Evolutionary conservation across 2,329 filamentous ascomycete species (phyloP).

Genomic region (Talaromyces sp.): DNA sequence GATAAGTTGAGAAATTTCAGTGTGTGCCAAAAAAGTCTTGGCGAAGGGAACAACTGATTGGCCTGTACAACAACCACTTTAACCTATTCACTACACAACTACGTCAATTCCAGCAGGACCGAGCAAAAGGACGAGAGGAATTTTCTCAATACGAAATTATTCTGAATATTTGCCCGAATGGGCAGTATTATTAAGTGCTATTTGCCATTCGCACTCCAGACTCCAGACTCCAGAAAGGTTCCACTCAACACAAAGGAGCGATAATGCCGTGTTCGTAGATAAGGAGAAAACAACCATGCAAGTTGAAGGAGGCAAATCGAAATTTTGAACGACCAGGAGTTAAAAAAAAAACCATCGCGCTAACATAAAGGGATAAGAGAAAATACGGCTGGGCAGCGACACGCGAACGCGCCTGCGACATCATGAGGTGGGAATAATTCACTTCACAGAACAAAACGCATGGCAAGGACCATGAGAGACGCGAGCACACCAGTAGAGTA

Average conservation of each 20-base stretch:
- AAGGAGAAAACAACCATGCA: conserved; percentile 19
- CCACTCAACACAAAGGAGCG: conserved; percentile 20
- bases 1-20: conserved; percentile 46
- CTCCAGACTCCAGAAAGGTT: conserved; percentile 5
- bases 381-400: conserved; percentile 12
- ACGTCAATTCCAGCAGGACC: neutral
- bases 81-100: neutral
- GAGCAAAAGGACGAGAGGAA: no score
- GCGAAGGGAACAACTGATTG: conserved; percentile 30
- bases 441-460: conserved; percentile 60
- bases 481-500: conserved; percentile 57
- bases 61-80: conserved; percentile 3
- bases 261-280: conserved; percentile 23
- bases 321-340: conserved; percentile 1
- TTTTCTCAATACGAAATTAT: neutral
- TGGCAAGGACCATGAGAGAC: conserved; percentile 57
- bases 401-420: neutral
- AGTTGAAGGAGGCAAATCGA: conserved; percentile 19
- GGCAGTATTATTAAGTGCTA: conserved; percentile 5
- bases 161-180: neutral
- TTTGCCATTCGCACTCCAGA: neutral
- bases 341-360: conserved; percentile 16
- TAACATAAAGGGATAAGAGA: conserved; percentile 19
- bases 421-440: neutral
- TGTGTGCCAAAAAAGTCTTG: conserved; percentile 46